Base-by-base conservation (phyloP, 306 rosid species). In the Dryas octopetala region DNA sequence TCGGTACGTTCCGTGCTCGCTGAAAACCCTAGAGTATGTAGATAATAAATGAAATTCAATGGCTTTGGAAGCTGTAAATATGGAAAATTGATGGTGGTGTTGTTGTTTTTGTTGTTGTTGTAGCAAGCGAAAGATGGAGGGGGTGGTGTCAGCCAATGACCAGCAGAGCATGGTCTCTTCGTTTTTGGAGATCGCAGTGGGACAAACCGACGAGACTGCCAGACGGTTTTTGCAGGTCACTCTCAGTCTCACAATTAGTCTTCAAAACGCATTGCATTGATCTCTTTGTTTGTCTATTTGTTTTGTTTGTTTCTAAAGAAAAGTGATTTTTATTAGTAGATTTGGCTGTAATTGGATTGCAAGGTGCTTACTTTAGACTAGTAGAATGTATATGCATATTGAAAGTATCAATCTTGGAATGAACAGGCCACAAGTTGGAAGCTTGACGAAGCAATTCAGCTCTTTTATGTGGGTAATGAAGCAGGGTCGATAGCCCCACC, bases 381-480 rank as follows among this genome's bases (percentile, higher is more conserved):
- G 69, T 15, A 16, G 6, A 19, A 44, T 10, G 66, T 40, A 14
- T 62, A 14, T 62, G 38, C 49, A 38, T 26, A 45, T 17, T 71
- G 69, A 83, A 76, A 78, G 72, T 58, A 74, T 47, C 46, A 51
- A 26, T 76, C 76, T 71, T 78, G 82, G 40, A 60, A 13, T 71
- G 71, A 65, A 78, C 73, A 96, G 99, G 99, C 99, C 5, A 96
- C 99, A 5, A 87, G 92, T 76, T 96, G 99, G 99, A 86, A 83
- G 64, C 97, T 96, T 13, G 99, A 96, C 74, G 99, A 96, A 28
- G 99, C 98, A 60, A 86, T 96, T 85, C 99, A 96, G 91, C 82
- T 96, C 62, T 96, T 88, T 66, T 82, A 84, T 81, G 79, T 92
- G 71, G 97, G 93, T 26, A 85, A 66, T 85, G 99, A 96, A 68